Evolutionary conservation across 2,329 filamentous ascomycete genomes (phyloP), one percentile per base, ranked within the genome.

Genomic region (Blumeria hordei): DNA sequence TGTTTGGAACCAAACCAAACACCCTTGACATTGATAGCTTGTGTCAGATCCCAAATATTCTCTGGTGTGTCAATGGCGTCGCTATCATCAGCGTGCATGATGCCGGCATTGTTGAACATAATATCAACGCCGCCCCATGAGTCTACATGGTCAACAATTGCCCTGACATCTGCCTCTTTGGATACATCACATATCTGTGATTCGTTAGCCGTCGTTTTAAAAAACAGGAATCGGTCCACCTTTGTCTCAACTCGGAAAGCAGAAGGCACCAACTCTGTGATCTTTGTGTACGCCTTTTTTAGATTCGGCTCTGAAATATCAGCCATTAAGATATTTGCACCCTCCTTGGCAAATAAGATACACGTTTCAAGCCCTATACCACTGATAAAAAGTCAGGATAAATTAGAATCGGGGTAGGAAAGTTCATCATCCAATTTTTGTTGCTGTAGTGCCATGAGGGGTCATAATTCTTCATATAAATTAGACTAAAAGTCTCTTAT

Each of bases 41-140:
- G 80, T 0, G 83, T 86, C 56, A 85, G 66, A 60, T 87, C 81
- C 83, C 83, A 87, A 67, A 86, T 83, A 64, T 78, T 77, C 68
- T 85, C 82, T 0, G 79, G 74, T 1, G 81, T 85, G 61, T 80
- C 74, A 60, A 85, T 70, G 16, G 82, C 81, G 64, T 79, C 74
- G 3, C 70, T 72, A 59, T 79, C 76, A 56, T 82, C 72, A 21
- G 73, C 74, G 65, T 86, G 82, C 82, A 87, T 86, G 61, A 86
- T 86, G 14, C 83, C 83, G 14, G 83, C 83, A 62, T 87, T 87
- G 72, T 86, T 87, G 74, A 86, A 86, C 62, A 86, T 80, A 62
- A 86, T 73, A 62, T 87, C 83, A 0, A 82, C 67, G 41, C 83
- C 83, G 59, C 82, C 83, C 78, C 80, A 83, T 28, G 72, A 67